phyloP scores from a whole-genome alignment of 2,329 filamentous ascomycete genomes.

The Teratosphaeria viscida region DNA sequence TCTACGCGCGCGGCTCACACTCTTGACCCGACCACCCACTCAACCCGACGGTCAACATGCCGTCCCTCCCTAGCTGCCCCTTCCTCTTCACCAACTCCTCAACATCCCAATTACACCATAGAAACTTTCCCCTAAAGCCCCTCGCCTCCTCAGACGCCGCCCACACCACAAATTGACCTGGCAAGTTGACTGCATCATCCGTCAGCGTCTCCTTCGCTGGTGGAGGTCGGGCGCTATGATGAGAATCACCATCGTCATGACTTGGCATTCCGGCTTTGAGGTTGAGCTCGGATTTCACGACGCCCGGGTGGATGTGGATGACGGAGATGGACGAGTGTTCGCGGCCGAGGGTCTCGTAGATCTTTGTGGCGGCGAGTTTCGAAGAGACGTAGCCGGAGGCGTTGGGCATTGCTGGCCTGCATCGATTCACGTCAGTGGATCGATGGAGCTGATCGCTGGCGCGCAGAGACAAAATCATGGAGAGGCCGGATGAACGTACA shows the following conservation, averaged over 20 bases:
- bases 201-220: background rate
- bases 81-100: constrained; percentile 6
- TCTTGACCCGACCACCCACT: background rate
- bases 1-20: background rate
- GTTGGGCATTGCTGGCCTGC: constrained; percentile 6
- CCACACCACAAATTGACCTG: constrained; percentile 7
- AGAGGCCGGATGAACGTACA: background rate
- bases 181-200: constrained; percentile 5
- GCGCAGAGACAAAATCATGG: too few species aligned
- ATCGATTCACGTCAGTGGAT: background rate
- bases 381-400: constrained; percentile 23
- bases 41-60: background rate
- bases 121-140: background rate
- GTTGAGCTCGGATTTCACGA: constrained; percentile 30
- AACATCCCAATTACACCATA: constrained; percentile 8
- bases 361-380: constrained; percentile 28
- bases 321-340: constrained; percentile 26
- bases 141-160: background rate
- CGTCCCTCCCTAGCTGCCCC: background rate
- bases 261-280: constrained; percentile 3
- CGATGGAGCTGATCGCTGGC: too few species aligned
- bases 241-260: background rate
- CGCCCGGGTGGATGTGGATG: constrained; percentile 34
- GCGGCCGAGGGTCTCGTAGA: constrained; percentile 27
- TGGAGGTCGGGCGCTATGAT: too few species aligned